Evolutionary conservation across 192 early-diverging fungal genomes (phyloP).

Genomic region (Gaertneriomyces semiglobifer): DNA sequence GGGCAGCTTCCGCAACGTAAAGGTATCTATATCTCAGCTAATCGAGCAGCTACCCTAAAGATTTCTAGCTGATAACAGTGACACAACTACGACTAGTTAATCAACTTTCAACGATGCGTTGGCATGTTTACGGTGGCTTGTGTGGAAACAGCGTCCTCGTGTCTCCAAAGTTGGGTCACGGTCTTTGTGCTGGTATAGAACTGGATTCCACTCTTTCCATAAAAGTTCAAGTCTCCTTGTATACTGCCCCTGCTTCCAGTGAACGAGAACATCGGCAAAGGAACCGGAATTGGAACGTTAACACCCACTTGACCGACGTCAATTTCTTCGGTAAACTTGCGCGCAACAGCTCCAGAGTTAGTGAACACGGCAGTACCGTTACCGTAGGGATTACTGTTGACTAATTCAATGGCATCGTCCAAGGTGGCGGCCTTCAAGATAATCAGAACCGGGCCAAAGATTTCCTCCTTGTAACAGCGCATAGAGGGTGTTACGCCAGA

Average conservation of each 20-base stretch:
- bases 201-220: slow-evolving; percentile 52
- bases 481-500: slow-evolving; percentile 69
- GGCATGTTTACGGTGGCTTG: slow-evolving; percentile 87
- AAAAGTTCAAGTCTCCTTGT: slow-evolving; percentile 93
- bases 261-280: slow-evolving; percentile 95
- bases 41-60: no score
- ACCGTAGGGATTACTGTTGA: slow-evolving; percentile 89
- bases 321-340: slow-evolving; percentile 82
- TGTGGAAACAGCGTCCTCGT: slow-evolving; percentile 69
- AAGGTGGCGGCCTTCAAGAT: slow-evolving; percentile 78
- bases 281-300: slow-evolving; percentile 93
- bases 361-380: slow-evolving; percentile 75
- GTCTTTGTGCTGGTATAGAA: slow-evolving; percentile 96
- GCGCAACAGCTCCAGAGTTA: slow-evolving; percentile 79
- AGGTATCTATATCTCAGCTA: no score
- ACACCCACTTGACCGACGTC: slow-evolving; percentile 87
- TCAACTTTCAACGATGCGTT: slow-evolving; percentile 41
- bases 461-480: slow-evolving; percentile 90
- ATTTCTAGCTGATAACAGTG: no score
- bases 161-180: slow-evolving; percentile 89
- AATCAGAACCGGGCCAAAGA: slow-evolving; percentile 92
- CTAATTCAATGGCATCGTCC: slow-evolving; percentile 85
- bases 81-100: no score
- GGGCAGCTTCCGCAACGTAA: no score
- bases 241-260: slow-evolving; percentile 89